These are phyloP conservation scores for Linum tenue DNA, from an alignment of 345 rosid genomes.

Conservation along the genomic window DNA sequence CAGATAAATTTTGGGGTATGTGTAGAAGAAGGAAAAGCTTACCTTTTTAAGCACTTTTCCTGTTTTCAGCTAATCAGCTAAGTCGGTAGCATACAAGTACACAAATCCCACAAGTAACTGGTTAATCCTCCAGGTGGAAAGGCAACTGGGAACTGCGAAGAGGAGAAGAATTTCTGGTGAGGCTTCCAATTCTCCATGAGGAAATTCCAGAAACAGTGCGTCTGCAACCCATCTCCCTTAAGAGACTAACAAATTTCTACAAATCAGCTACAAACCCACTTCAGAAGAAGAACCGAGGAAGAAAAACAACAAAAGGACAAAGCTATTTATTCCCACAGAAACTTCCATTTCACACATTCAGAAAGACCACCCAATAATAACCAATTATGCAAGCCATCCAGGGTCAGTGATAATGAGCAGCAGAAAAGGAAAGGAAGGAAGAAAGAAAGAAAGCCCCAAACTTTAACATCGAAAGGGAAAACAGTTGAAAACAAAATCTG, in stretches of 20 bases:
- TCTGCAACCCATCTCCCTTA: background rate
- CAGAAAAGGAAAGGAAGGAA: no score
- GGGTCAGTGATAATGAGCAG: no score
- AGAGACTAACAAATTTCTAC: conserved; percentile 8
- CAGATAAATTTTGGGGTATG: no score
- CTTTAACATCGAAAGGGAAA: no score
- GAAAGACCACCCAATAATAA: conserved; percentile 7
- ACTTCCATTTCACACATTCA: conserved; percentile 18
- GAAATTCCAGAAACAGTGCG: conserved; percentile 5
- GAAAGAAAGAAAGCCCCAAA: no score
- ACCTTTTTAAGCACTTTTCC: no score
- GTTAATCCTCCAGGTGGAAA: conserved; percentile 11
- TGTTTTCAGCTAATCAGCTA: no score
- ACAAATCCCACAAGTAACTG: conserved; percentile 13
- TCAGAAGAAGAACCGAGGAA: conserved; percentile 4
- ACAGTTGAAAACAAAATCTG: no score
- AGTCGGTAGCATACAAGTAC: conserved; percentile 1
- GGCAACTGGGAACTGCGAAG: conserved; percentile 5
- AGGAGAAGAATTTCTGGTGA: conserved; percentile 1
- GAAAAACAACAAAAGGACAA: no score
- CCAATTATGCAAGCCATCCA: background rate
- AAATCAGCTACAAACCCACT: conserved; percentile 13
- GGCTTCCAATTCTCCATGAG: conserved; percentile 9
- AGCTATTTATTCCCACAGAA: background rate
- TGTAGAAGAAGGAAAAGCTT: no score